Percentiles rank a stretch among this genome's conserved stretches.
Conservation (phyloP, 768 basidiomycete species). For the Lentinula sp. region DNA sequence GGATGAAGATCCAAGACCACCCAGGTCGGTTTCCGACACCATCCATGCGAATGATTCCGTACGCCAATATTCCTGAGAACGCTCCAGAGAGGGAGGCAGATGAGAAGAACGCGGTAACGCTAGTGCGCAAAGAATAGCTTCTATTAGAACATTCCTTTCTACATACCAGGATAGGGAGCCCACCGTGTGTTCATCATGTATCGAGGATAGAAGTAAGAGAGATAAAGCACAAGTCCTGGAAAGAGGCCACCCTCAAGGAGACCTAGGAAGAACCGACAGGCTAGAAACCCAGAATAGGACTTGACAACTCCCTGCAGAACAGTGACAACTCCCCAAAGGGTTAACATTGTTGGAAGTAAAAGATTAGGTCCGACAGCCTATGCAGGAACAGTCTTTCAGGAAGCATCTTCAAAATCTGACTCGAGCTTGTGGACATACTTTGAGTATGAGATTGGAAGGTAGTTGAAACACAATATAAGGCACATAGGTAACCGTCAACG, state of each 20-base stretch:
- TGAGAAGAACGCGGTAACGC: conserved; percentile 20
- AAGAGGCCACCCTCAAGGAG: conserved; percentile 30
- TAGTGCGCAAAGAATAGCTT: not conserved
- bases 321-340: conserved; percentile 39
- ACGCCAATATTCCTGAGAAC: conserved; percentile 38
- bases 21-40: conserved; percentile 30
- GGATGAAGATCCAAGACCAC: conserved; percentile 37
- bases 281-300: conserved; percentile 32
- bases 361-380: conserved; percentile 32
- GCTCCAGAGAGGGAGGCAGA: conserved; percentile 29
- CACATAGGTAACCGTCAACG: conserved; percentile 15
- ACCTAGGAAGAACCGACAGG: conserved; percentile 38
- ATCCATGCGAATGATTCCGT: conserved; percentile 36
- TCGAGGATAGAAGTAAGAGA: conserved; percentile 5
- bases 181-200: conserved; percentile 2
- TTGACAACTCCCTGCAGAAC: conserved; percentile 35
- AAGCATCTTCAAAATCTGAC: no score
- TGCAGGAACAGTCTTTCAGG: not conserved
- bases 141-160: not conserved
- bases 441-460: conserved; percentile 35
- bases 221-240: conserved; percentile 4
- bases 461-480: conserved; percentile 22
- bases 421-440: conserved; percentile 10
- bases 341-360: conserved; percentile 39
- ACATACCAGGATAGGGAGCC: not conserved